A percentile compares a stretch with the other conserved stretches of the same genome.
Conservation (phyloP, 306 rosid species). For the Sicyos edulis region DNA sequence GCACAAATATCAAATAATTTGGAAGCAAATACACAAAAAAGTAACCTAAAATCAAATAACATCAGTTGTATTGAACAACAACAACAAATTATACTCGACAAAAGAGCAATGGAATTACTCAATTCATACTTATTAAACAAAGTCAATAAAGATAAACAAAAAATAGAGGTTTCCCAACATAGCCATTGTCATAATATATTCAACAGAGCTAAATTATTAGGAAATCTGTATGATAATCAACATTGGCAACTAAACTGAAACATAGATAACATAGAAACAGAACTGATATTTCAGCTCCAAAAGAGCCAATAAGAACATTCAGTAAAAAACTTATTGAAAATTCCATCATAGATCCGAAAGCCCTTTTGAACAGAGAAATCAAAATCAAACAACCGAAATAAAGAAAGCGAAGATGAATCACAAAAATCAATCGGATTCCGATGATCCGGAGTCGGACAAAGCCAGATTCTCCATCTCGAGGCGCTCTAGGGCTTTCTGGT, state of each 20-base stretch:
- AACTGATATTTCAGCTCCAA: background rate
- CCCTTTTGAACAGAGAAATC: slow-evolving; percentile 17
- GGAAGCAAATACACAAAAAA: background rate
- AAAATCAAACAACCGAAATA: slow-evolving; percentile 21
- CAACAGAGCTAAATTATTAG: background rate
- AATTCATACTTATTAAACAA: background rate
- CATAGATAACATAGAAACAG: background rate
- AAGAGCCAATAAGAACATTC: slow-evolving; percentile 4
- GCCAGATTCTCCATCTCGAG: slow-evolving; percentile 54
- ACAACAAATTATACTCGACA: background rate
- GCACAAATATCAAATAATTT: background rate
- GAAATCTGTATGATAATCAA: background rate
- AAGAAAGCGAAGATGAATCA: slow-evolving; percentile 26
- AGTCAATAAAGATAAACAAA: background rate
- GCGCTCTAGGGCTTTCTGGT: slow-evolving; percentile 92
- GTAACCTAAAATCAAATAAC: background rate
- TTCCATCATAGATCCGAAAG: slow-evolving; percentile 12
- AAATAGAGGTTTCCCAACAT: background rate
- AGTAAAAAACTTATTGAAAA: slow-evolving; percentile 15
- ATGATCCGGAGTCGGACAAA: slow-evolving; percentile 32
- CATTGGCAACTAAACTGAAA: slow-evolving; percentile 7
- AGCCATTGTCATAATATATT: background rate
- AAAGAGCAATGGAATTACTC: too few relatives aligned
- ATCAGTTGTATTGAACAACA: background rate
- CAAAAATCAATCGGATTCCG: slow-evolving; percentile 37